Conservation (phyloP, 2,329 filamentous ascomycete species). For the Talaromyces sp. region DNA sequence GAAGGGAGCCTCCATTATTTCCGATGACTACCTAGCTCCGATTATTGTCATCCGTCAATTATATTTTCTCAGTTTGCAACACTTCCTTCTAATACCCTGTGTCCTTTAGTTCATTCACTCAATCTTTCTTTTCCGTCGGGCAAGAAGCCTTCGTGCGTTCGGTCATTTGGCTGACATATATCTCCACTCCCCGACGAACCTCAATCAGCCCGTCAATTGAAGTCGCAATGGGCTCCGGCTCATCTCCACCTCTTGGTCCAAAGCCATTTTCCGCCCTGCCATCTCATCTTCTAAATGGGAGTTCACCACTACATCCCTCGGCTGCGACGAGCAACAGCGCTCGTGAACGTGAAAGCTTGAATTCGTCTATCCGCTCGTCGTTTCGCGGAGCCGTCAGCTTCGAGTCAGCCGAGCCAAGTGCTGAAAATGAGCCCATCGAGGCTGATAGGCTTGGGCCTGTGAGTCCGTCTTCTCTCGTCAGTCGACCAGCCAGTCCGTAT, state of each 20-base stretch:
- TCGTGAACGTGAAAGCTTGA: conserved; percentile 55
- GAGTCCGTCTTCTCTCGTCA: conserved; percentile 51
- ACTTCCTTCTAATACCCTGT: not conserved
- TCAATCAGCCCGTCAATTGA: not conserved
- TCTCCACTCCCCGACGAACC: not conserved
- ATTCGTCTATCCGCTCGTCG: conserved; percentile 57
- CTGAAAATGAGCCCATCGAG: conserved; percentile 17
- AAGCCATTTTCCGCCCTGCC: conserved; percentile 54
- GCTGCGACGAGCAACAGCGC: conserved; percentile 32
- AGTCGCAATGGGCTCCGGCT: conserved; percentile 23
- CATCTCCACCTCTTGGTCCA: conserved; percentile 39
- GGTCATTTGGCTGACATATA: not conserved
- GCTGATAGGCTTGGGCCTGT: conserved; percentile 48
- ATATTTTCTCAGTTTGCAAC: not conserved
- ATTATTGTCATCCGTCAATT: not conserved
- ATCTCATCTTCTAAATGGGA: conserved; percentile 55
- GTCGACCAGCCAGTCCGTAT: conserved; percentile 50
- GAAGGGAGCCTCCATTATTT: conserved; percentile 8
- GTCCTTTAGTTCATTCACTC: not conserved
- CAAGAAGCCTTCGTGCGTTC: not conserved
- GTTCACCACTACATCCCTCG: conserved; percentile 48
- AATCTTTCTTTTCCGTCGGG: not conserved
- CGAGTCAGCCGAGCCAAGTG: conserved; percentile 23
- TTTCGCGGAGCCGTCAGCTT: conserved; percentile 42
- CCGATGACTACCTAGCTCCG: conserved; percentile 13